Percentiles rank a stretch among this genome's conserved stretches.
phyloP scores from a whole-genome alignment of 2,329 filamentous ascomycete genomes.

The Exophiala bonariae region DNA sequence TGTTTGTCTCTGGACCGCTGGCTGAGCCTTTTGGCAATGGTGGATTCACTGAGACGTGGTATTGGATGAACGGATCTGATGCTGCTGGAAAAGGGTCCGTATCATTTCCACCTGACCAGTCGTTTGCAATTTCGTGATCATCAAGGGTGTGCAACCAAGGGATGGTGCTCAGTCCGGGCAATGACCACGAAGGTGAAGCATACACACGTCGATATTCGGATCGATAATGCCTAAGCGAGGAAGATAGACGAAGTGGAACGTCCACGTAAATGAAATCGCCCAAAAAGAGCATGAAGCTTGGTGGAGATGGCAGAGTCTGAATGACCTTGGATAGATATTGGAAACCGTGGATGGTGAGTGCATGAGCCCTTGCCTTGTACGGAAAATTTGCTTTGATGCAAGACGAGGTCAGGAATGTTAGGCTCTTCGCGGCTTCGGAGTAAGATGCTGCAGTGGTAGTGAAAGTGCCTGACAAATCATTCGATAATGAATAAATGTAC shows the following conservation, averaged over 20 bases:
- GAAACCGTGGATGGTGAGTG: slow-evolving; percentile 69
- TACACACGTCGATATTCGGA: slow-evolving; percentile 96
- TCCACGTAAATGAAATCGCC: slow-evolving; percentile 60
- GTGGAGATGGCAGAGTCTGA: slow-evolving; percentile 63
- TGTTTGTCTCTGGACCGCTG: slow-evolving; percentile 47
- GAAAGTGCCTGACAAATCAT: slow-evolving; percentile 83
- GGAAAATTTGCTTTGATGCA: slow-evolving; percentile 92
- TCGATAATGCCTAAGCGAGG: slow-evolving; percentile 72
- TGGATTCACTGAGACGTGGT: slow-evolving; percentile 83
- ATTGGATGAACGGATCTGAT: slow-evolving; percentile 80
- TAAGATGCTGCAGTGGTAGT: slow-evolving; percentile 72
- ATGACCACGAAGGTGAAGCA: slow-evolving; percentile 82
- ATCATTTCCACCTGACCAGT: slow-evolving; percentile 76
- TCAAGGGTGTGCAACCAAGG: slow-evolving; percentile 98
- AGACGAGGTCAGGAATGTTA: slow-evolving; percentile 89
- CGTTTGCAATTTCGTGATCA: slow-evolving; percentile 94
- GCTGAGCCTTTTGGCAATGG: slow-evolving; percentile 59
- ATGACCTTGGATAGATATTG: slow-evolving; percentile 73
- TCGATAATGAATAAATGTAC: slow-evolving; percentile 84
- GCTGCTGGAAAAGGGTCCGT: slow-evolving; percentile 79
- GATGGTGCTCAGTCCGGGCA: slow-evolving; percentile 68
- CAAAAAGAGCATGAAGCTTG: slow-evolving; percentile 66
- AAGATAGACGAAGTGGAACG: slow-evolving; percentile 78
- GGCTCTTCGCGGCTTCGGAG: slow-evolving; percentile 63
- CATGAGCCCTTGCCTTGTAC: slow-evolving; percentile 80